These are phyloP conservation scores for Rhodamnia argentea DNA, from an alignment of 345 rosid genomes.

Conservation along the genomic window DNA sequence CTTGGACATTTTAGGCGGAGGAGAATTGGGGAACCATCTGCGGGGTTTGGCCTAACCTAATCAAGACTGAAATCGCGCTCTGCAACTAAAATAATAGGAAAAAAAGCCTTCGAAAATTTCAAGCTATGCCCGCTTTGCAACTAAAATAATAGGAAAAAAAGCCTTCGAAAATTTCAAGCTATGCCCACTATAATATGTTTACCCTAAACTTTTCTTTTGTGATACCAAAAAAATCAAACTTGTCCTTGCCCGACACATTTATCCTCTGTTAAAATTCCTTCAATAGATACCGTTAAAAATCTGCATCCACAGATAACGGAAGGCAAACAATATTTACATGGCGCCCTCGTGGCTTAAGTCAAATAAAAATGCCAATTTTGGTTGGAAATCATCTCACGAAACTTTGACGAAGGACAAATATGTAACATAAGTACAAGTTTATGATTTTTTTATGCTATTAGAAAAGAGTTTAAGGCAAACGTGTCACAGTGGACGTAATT, in stretches of 20 bases:
- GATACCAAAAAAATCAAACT: background rate
- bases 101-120: background rate
- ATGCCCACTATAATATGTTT: accelerated
- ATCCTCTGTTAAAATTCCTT: background rate
- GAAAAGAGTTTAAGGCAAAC: background rate
- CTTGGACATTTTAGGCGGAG: background rate
- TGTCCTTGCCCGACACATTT: background rate
- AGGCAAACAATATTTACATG: background rate
- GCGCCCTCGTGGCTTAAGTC: background rate
- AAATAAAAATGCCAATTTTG: background rate
- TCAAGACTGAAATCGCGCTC: background rate
- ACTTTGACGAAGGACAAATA: background rate
- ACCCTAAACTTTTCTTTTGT: background rate
- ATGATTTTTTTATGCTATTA: background rate
- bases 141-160: background rate
- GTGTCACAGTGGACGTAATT: accelerated
- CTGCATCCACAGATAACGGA: no score
- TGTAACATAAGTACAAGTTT: background rate
- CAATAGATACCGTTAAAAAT: background rate
- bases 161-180: background rate
- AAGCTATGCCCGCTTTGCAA: background rate
- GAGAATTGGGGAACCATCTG: background rate
- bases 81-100: background rate
- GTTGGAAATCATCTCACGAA: background rate
- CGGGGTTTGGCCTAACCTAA: background rate